These are phyloP conservation scores for Lizanozyma gosingica DNA, from an alignment of 1,139 yeast species.

Conservation along the genomic window DNA sequence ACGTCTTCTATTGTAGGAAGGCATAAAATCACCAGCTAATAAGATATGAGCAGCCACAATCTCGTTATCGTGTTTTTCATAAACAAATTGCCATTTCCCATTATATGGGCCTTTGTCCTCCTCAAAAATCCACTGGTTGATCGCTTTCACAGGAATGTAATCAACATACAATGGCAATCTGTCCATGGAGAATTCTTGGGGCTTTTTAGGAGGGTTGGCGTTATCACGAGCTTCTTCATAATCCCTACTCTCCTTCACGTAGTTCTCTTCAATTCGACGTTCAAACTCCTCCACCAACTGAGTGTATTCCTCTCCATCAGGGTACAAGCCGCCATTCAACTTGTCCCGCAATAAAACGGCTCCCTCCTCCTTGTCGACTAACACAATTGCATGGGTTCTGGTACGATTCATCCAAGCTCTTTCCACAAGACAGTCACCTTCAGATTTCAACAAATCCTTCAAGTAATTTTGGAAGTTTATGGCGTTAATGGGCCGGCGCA, in stretches of 20 bases:
- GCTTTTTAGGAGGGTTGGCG: neutral
- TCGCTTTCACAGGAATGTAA: constrained; percentile 37
- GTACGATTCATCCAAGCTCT: constrained; percentile 37
- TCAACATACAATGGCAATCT: constrained; percentile 29
- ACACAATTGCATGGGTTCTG: constrained; percentile 35
- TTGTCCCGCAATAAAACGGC: constrained; percentile 25
- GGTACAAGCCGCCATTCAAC: constrained; percentile 26
- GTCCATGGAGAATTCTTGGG: constrained; percentile 11
- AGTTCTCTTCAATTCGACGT: constrained; percentile 14
- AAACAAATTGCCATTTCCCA: constrained; percentile 36
- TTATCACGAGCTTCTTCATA: constrained; percentile 8
- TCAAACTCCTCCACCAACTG: constrained; percentile 16
- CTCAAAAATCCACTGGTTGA: constrained; percentile 39
- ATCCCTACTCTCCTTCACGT: constrained; percentile 13
- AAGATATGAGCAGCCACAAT: constrained; percentile 32
- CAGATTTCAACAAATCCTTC: constrained; percentile 14
- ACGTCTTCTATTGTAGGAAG: constrained; percentile 11
- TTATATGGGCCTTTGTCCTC: constrained; percentile 36
- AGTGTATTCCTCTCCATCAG: constrained; percentile 18
- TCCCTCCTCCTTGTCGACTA: constrained; percentile 29
- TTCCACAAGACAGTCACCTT: constrained; percentile 21
- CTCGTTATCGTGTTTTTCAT: constrained; percentile 22
- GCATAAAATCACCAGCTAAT: constrained; percentile 25
- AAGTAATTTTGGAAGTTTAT: constrained; percentile 26
- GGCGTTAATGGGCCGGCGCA: constrained; percentile 30